Conservation (phyloP, 2,329 filamentous ascomycete species). For the Beauveria pseudobassiana region DNA sequence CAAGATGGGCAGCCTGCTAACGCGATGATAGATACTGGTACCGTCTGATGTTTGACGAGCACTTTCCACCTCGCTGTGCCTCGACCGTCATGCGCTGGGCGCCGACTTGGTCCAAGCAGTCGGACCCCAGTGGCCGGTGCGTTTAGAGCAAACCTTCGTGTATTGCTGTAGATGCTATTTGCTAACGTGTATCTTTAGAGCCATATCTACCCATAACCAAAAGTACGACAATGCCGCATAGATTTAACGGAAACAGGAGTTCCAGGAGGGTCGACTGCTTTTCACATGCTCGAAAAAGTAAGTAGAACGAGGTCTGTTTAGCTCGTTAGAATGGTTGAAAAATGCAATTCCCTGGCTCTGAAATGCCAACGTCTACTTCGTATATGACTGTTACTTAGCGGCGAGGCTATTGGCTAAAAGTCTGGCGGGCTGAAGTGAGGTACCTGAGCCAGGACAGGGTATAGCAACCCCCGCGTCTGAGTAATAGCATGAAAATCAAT, state of each 20-base stretch:
- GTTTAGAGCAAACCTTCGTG: constrained; percentile 11
- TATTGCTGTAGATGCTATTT: neutral
- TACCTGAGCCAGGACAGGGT: neutral
- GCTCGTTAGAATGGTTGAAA: neutral
- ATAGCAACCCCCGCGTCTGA: neutral
- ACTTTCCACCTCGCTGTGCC: constrained; percentile 88
- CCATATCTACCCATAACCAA: constrained; percentile 66
- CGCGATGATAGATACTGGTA: constrained; percentile 73
- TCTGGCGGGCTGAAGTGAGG: neutral
- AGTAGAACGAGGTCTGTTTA: neutral
- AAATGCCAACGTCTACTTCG: neutral
- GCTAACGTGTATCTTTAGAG: constrained; percentile 38
- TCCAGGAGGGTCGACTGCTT: neutral
- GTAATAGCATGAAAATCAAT: neutral
- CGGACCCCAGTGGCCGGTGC: constrained; percentile 86
- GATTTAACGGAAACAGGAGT: constrained; percentile 14
- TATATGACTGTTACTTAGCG: neutral
- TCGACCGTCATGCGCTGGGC: constrained; percentile 94
- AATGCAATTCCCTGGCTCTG: neutral
- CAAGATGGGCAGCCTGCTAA: constrained; percentile 18
- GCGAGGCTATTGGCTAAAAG: neutral
- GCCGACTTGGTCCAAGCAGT: constrained; percentile 94
- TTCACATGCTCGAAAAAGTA: neutral
- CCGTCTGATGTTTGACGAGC: constrained; percentile 96
- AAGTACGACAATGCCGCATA: constrained; percentile 56